phyloP scores from a whole-genome alignment of 371 early-diverging fungal genomes.

The Mortierella sp. region DNA sequence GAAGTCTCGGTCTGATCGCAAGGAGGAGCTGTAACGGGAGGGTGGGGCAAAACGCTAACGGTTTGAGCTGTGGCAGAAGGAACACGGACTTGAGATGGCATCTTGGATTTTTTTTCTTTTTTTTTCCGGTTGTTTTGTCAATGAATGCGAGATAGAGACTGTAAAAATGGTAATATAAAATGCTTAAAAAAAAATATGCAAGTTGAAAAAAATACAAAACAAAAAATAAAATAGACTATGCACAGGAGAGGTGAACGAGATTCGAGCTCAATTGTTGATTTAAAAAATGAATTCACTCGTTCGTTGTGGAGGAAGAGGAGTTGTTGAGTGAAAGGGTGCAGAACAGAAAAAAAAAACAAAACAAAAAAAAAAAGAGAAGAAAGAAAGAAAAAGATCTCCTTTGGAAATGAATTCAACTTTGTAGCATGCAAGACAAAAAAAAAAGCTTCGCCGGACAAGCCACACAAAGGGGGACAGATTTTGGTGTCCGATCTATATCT shows the following conservation, averaged over 20 bases:
- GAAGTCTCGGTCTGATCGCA: constrained; percentile 63
- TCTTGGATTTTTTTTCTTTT: neutral
- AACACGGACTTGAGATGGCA: constrained; percentile 21
- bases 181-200: constrained; percentile 16
- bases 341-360: constrained; percentile 32
- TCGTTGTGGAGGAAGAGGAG: constrained; percentile 7
- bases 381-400: constrained; percentile 40
- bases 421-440: too few relatives aligned
- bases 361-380: constrained; percentile 34
- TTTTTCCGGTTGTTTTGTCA: too few relatives aligned
- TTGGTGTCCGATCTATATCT: neutral
- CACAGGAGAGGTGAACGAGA: constrained; percentile 17
- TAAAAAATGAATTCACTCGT: constrained; percentile 16
- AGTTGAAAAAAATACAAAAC: constrained; percentile 19
- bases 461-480: too few relatives aligned
- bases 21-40: constrained; percentile 66
- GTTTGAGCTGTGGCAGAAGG: neutral
- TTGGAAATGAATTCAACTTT: too few relatives aligned
- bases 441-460: constrained; percentile 28
- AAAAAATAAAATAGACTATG: constrained; percentile 19
- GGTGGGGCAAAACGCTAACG: constrained; percentile 60
- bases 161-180: constrained; percentile 1
- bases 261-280: constrained; percentile 7
- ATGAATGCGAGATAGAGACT: neutral
- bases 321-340: constrained; percentile 37